Base-by-base conservation (phyloP, 148 eudicot genomes). In the Vaccinium myrtillus region DNA sequence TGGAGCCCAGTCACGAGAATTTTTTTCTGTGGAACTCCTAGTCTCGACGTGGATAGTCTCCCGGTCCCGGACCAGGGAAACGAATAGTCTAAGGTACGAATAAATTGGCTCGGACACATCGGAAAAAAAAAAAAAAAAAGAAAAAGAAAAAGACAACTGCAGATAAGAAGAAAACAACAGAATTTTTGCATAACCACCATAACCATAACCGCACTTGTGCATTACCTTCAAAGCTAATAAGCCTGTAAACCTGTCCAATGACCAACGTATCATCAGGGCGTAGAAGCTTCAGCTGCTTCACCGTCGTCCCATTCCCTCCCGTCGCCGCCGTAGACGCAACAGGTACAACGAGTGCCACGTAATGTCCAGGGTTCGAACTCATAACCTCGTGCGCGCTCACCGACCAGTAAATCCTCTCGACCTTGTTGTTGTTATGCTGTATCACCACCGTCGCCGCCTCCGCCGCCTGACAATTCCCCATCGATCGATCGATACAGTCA, bases 391-490 rank as follows among this genome's bases (percentile, higher is more conserved):
- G 86, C 23, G 95, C 98, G 8, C 81, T 86, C 15, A 92, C 86
- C 4, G 95, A 82, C 87, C 87, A 82, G 84, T 90, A 88, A 49
- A 91, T 70, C 84, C 91, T 88, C 48, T 94, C 91, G 6, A 91
- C 88, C 71, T 85, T 92, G 43, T 85, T 91, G 18, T 83, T 87
- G 0, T 93, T 93, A 69, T 93, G 97, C 74, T 89, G 93, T 48
- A 95, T 87, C 87, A 91, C 86, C 90, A 91, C 97, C 30, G 92
- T 80, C 75, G 93, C 93, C 49, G 90, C 92, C 84, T 92, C 95
- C 8, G 94, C 93, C 76, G 97, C 93, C 46, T 95, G 97, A 79
- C 97, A 94, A 83, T 95, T 95, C 83, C 98, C 98, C 98, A 92
- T 95, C 80, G 36, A 43, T 11, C 46, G 46, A 43, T 43, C 46